These are phyloP conservation scores for Fraxinus floribunda DNA, from an alignment of 305 asterid genomes.

Conservation along the genomic window DNA sequence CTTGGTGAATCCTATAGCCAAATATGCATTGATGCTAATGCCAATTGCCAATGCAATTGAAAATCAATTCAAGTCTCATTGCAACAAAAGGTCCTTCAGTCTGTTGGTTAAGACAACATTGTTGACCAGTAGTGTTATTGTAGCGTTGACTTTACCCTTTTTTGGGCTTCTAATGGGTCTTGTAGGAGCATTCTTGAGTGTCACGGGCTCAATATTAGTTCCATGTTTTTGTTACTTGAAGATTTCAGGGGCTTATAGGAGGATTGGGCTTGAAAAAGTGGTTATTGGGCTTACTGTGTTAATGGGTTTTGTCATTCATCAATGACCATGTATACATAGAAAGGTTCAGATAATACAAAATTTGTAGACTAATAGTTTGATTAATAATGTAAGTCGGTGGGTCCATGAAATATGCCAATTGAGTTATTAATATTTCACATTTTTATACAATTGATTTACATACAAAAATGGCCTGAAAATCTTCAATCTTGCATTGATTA, in stretches of 20 bases:
- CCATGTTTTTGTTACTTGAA: slow-evolving; percentile 52
- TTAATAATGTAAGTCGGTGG: not conserved
- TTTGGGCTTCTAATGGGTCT: slow-evolving; percentile 37
- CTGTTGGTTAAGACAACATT: not conserved
- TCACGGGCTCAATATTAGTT: slow-evolving; percentile 31
- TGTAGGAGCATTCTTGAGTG: slow-evolving; percentile 48
- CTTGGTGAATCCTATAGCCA: slow-evolving; percentile 51
- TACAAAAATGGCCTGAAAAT: no score
- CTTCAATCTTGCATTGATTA: no score
- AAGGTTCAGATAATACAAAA: no score
- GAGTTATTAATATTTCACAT: no score
- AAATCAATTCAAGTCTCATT: slow-evolving; percentile 16
- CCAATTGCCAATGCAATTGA: slow-evolving; percentile 44
- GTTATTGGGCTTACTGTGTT: slow-evolving; percentile 24
- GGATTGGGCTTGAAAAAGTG: slow-evolving; percentile 25
- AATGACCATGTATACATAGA: no score
- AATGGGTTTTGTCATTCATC: slow-evolving; percentile 32
- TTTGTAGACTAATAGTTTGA: not conserved
- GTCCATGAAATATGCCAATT: no score
- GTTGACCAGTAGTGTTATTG: not conserved
- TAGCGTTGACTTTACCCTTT: not conserved
- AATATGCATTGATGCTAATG: slow-evolving; percentile 47
- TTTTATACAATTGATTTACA: no score
- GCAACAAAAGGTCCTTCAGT: slow-evolving; percentile 5
- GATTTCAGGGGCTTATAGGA: slow-evolving; percentile 36